Conservation (phyloP, 1,139 yeast species). For the Yamadazyma sp. region DNA sequence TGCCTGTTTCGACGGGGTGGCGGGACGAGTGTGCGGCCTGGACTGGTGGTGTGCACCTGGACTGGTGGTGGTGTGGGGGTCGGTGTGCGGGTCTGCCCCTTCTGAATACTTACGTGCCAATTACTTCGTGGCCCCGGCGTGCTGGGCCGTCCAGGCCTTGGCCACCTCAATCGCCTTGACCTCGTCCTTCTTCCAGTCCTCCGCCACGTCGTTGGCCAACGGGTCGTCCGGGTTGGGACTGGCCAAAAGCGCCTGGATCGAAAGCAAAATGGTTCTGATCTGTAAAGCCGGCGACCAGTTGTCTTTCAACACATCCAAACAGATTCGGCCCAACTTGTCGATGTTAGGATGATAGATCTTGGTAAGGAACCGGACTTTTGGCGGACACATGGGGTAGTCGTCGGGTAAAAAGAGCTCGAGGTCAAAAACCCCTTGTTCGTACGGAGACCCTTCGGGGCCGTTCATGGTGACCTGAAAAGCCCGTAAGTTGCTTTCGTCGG, state of each 20-base stretch:
- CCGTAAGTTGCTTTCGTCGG: slow-evolving; percentile 90
- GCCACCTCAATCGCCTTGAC: slow-evolving; percentile 79
- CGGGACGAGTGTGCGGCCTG: too few relatives aligned
- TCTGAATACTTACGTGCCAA: too few relatives aligned
- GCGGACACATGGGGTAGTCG: slow-evolving; percentile 92
- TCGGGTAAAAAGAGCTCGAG: slow-evolving; percentile 82
- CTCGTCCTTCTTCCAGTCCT: slow-evolving; percentile 91
- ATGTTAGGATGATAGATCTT: slow-evolving; percentile 96
- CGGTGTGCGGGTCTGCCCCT: too few relatives aligned
- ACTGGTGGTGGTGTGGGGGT: too few relatives aligned
- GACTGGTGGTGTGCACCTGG: too few relatives aligned
- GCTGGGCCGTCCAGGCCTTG: slow-evolving; percentile 78
- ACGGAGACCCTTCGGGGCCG: slow-evolving; percentile 87
- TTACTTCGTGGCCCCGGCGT: slow-evolving; percentile 39
- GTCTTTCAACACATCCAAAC: slow-evolving; percentile 89
- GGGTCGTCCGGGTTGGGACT: slow-evolving; percentile 99
- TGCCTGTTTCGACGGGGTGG: too few relatives aligned
- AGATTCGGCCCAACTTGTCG: slow-evolving; percentile 91
- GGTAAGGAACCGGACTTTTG: slow-evolving; percentile 88
- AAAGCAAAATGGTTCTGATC: slow-evolving; percentile 87
- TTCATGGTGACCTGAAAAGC: slow-evolving; percentile 83
- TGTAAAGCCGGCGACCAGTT: slow-evolving; percentile 98
- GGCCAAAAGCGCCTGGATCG: slow-evolving; percentile 90
- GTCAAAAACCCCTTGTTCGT: slow-evolving; percentile 74
- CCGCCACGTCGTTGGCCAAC: slow-evolving; percentile 95